Conservation (phyloP, 2,329 filamentous ascomycete species). For the Dactylellina drechsleri region DNA sequence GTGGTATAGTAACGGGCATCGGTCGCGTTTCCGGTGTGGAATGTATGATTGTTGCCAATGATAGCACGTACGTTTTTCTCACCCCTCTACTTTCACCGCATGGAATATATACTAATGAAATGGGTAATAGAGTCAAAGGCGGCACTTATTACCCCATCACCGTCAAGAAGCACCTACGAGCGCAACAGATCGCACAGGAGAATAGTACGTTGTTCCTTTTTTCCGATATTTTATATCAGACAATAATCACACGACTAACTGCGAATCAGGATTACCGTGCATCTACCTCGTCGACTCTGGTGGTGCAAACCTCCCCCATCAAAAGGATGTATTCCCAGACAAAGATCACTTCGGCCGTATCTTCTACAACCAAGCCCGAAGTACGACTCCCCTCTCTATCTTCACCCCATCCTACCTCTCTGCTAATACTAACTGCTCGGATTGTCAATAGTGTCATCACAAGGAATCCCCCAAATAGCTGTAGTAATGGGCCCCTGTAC, state of each 20-base stretch:
- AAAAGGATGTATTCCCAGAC: constrained; percentile 95
- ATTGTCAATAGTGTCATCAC: constrained; percentile 71
- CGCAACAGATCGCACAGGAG: constrained; percentile 88
- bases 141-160: constrained; percentile 97
- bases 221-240: neutral
- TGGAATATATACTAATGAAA: neutral
- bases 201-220: constrained; percentile 70
- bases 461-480: constrained; percentile 89
- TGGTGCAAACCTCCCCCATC: constrained; percentile 92
- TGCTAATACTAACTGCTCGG: neutral
- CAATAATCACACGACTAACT: neutral
- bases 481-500: constrained; percentile 99
- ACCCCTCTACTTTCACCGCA: neutral
- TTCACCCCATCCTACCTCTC: neutral
- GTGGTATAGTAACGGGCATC: constrained; percentile 90
- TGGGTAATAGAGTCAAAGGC: constrained; percentile 75
- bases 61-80: constrained; percentile 72
- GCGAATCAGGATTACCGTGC: constrained; percentile 70
- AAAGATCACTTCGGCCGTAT: constrained; percentile 95
- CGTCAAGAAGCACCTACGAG: constrained; percentile 94
- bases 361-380: constrained; percentile 96
- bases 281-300: constrained; percentile 97
- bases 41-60: constrained; percentile 93
- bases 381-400: constrained; percentile 48
- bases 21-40: constrained; percentile 89